These are phyloP conservation scores for Astrocystis sublimbata DNA, from an alignment of 495 filamentous ascomycete genomes.

Conservation along the genomic window DNA sequence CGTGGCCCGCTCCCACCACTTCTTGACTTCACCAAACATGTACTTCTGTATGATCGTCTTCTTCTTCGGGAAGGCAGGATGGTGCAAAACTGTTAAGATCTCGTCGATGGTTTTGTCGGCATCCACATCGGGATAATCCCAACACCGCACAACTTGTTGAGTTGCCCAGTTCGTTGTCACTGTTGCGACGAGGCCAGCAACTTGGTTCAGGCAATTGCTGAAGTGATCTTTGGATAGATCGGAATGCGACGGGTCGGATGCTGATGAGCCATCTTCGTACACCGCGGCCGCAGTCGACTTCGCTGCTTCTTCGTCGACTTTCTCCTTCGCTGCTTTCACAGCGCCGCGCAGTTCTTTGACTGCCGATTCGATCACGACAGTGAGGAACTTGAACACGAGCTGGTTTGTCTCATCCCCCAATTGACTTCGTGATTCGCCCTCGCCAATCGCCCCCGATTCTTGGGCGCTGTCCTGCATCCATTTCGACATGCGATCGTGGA, in stretches of 20 bases:
- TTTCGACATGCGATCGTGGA: slow-evolving; percentile 17
- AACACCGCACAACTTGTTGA: slow-evolving; percentile 68
- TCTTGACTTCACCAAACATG: slow-evolving; percentile 67
- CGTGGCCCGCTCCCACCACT: slow-evolving; percentile 65
- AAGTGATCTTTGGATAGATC: slow-evolving; percentile 75
- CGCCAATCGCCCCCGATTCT: slow-evolving; percentile 15
- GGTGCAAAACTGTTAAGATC: slow-evolving; percentile 72
- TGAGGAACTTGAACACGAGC: slow-evolving; percentile 75
- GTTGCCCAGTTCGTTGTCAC: slow-evolving; percentile 67
- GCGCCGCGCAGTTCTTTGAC: slow-evolving; percentile 69
- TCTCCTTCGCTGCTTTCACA: slow-evolving; percentile 66
- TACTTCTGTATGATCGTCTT: slow-evolving; percentile 60
- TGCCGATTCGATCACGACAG: slow-evolving; percentile 70
- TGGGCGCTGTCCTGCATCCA: slow-evolving; percentile 19
- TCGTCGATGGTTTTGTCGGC: slow-evolving; percentile 58
- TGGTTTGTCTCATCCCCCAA: slow-evolving; percentile 63
- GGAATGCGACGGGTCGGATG: slow-evolving; percentile 75
- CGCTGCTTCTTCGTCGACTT: slow-evolving; percentile 69
- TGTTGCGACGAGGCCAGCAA: slow-evolving; percentile 69
- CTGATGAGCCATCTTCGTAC: slow-evolving; percentile 60
- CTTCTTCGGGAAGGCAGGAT: slow-evolving; percentile 66
- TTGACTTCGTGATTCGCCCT: slow-evolving; percentile 36
- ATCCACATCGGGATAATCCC: slow-evolving; percentile 68
- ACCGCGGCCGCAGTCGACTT: slow-evolving; percentile 67
- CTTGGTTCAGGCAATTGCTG: slow-evolving; percentile 70